Evolutionary conservation across 305 asterid genomes (phyloP), one percentile per base, ranked within the genome.

Genomic region (Solanum chacoense): DNA sequence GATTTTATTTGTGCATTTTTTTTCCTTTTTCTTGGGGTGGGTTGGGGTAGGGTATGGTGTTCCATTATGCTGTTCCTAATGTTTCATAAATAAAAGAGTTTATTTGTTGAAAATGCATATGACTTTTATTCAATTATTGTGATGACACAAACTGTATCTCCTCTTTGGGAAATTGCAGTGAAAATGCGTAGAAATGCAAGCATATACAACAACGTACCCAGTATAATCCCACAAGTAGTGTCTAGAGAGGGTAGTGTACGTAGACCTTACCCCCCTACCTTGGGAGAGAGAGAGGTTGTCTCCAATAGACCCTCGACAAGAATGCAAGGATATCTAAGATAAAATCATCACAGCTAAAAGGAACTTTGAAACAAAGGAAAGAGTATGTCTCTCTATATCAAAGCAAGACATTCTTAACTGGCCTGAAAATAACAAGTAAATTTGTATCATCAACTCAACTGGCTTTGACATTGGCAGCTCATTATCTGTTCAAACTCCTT

Each of bases 321-420:
- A 80, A 40, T 79, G 36, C 36, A 79, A 40, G 40, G 18, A 45
- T 81, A 11, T 45, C 72, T 45, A 45, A 81, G 3, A 9, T 45
- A 81, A 45, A 42, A 45, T 10, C 71, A 28, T 29, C 67, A 78
- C 0, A 78, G 90, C 84, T 94, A 36, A 94, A 94, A 92, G 98
- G 98, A 22, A 90, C 90, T 35, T 88, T 97, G 89, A 94, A 65
- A 95, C 94, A 94, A 92, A 94, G 93, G 92, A 40, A 24, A 40
- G 93, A 95, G 3, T 83, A 89, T 37, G 0, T 67, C 91, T 93
- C 16, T 59, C 94, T 55, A 96, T 93, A 90, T 81, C 98, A 37
- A 98, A 97, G 90, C 94, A 93, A 84, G 92, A 92, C 90, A 93
- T 93, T 92, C 98, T 95, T 84, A 94, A 95, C 50, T 94, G 98